Conservation (phyloP, 2,329 filamentous ascomycete species). For the Geosmithia morbida region DNA sequence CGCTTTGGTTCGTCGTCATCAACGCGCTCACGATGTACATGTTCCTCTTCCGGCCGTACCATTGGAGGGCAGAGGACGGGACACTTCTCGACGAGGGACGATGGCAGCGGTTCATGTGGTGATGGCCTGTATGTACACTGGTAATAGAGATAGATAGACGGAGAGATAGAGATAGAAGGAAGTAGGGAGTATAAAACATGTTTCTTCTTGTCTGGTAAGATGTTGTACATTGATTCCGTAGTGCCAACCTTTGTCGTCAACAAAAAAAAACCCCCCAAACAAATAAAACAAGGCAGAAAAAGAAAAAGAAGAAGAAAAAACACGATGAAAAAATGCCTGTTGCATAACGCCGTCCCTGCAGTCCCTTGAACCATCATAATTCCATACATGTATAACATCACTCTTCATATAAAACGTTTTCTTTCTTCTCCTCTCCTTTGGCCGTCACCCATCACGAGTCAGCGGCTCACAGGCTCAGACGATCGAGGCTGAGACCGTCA, state of each 20-base stretch:
- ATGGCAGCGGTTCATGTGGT: constrained; percentile 76
- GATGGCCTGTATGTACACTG: not conserved
- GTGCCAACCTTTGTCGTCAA: too few relatives aligned
- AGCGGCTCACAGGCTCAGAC: constrained; percentile 50
- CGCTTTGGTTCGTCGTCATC: constrained; percentile 51
- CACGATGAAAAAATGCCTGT: not conserved
- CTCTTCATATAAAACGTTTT: not conserved
- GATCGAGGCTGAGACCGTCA: constrained; percentile 60
- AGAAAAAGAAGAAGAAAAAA: too few relatives aligned
- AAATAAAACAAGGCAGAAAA: too few relatives aligned
- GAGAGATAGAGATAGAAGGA: too few relatives aligned
- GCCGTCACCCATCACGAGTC: constrained; percentile 1
- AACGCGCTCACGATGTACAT: constrained; percentile 55
- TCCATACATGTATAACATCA: not conserved
- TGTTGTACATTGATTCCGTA: too few relatives aligned
- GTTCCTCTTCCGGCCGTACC: constrained; percentile 54
- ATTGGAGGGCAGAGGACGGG: constrained; percentile 44
- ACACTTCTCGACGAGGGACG: constrained; percentile 36
- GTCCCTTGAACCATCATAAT: too few relatives aligned
- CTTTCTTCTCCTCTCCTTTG: constrained; percentile 6
- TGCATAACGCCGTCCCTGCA: not conserved
- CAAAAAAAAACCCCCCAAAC: too few relatives aligned
- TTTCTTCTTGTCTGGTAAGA: too few relatives aligned
- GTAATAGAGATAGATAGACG: too few relatives aligned
- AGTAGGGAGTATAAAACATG: too few relatives aligned